These are phyloP conservation scores for Alternaria hordeiaustralica DNA, from an alignment of 2,329 filamentous ascomycete genomes.

Conservation along the genomic window DNA sequence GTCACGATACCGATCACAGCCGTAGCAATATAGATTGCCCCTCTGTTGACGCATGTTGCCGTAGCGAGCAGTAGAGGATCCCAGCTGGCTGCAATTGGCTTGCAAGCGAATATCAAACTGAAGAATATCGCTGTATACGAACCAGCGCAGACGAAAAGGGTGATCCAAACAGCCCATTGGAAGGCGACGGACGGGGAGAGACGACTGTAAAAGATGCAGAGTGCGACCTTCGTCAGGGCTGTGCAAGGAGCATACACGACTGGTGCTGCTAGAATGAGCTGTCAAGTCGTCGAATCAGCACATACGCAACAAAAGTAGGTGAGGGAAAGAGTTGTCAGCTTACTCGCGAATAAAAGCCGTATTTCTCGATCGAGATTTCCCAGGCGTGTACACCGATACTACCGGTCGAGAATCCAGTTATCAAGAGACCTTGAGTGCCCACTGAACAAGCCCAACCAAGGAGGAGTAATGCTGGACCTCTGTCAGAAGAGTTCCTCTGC, in stretches of 20 bases:
- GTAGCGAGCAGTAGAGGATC: constrained; percentile 17
- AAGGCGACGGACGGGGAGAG: constrained; percentile 15
- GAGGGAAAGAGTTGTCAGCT: background rate
- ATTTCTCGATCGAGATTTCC: constrained; percentile 25
- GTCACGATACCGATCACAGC: constrained; percentile 28
- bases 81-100: constrained; percentile 28
- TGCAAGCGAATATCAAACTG: constrained; percentile 30
- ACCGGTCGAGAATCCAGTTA: constrained; percentile 12
- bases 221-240: constrained; percentile 23
- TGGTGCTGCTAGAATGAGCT: constrained; percentile 25
- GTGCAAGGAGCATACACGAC: constrained; percentile 19
- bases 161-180: constrained; percentile 18
- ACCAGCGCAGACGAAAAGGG: constrained; percentile 23
- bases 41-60: constrained; percentile 24
- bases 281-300: background rate
- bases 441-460: constrained; percentile 18
- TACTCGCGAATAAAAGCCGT: constrained; percentile 20
- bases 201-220: constrained; percentile 28
- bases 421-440: constrained; percentile 11
- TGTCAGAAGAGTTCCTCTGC: background rate
- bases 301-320: background rate
- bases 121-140: constrained; percentile 31
- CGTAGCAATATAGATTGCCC: constrained; percentile 29
- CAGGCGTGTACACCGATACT: constrained; percentile 29
- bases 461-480: constrained; percentile 8